Evolutionary conservation across 306 rosid genomes (phyloP).

Genomic region (Styphnolobium japonicum): DNA sequence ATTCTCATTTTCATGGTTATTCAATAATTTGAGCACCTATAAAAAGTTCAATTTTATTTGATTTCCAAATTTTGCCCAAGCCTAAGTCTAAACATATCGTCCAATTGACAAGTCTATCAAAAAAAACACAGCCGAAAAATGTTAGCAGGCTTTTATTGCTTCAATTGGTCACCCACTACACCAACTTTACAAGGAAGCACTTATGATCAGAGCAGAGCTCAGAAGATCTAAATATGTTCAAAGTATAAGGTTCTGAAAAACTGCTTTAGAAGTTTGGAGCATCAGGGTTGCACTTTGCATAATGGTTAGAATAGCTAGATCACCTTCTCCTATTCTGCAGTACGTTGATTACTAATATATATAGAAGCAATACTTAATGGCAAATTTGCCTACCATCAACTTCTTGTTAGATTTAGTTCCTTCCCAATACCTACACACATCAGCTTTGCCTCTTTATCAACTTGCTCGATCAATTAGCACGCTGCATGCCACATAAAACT

Average conservation of each 20-base stretch:
- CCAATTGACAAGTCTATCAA: too few species aligned
- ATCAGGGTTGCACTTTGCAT: background rate
- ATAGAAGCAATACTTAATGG: background rate
- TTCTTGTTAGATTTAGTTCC: background rate
- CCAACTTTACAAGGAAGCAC: background rate
- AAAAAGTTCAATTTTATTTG: background rate
- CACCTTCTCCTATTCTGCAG: background rate
- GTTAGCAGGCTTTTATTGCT: too few species aligned
- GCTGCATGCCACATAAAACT: background rate
- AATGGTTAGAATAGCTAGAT: background rate
- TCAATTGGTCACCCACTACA: too few species aligned
- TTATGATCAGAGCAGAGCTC: background rate
- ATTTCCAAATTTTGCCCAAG: background rate
- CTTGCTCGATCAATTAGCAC: slow-evolving; percentile 6
- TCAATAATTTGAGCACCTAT: background rate
- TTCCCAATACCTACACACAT: background rate
- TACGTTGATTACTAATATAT: background rate
- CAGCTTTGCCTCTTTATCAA: slow-evolving; percentile 3
- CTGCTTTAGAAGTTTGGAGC: background rate
- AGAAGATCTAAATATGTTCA: background rate
- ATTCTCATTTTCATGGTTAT: background rate
- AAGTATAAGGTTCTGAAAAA: background rate
- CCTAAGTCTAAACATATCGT: background rate
- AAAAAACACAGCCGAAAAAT: too few species aligned
- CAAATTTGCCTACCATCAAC: background rate